Base-by-base conservation (phyloP, 106 monocot species). In the Alisma plantagoaquatica region DNA sequence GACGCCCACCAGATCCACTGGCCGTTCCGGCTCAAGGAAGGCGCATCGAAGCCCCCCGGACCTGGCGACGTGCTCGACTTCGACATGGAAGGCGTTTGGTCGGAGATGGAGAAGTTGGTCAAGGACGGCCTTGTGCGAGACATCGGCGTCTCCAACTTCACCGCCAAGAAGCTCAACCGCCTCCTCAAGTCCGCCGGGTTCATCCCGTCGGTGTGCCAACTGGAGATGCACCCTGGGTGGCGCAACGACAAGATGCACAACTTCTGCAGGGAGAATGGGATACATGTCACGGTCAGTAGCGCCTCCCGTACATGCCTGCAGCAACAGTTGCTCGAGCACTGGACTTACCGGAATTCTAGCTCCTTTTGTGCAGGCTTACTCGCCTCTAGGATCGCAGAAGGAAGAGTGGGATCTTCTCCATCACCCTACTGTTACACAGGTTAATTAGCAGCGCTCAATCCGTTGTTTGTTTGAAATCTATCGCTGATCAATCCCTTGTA, bases 191-290 rank as follows among this genome's bases (percentile, higher is more conserved):
- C 43, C 42, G 77, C 82, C 1, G 47, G 77, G 20, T 70, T 46
- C 15, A 62, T 54, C 51, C 77, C 77, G 5, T 57, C 77, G 7
- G 82, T 77, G 16, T 77, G 63, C 66, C 81, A 81, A 60, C 73
- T 82, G 72, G 81, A 76, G 69, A 69, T 76, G 77, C 81, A 82
- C 28, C 72, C 81, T 19, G 76, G 76, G 3, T 82, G 77, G 81
- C 55, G 73, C 57, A 76, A 82, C 20, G 73, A 77, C 33, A 77
- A 73, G 73, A 62, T 77, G 46, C 27, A 73, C 6, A 67, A 72
- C 22, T 42, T 27, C 5, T 82, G 76, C 73, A 76, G 73, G 64
- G 52, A 65, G 18, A 65, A 76, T n/a, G 60, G 55, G 4, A 73
- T 81, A 24, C 81, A 81, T 69, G 49, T 63, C 10, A 50, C 62